A percentile compares a stretch with the other conserved stretches of the same genome.
phyloP scores from a whole-genome alignment of 2,329 filamentous ascomycete species.

The Cladosporium sp. region DNA sequence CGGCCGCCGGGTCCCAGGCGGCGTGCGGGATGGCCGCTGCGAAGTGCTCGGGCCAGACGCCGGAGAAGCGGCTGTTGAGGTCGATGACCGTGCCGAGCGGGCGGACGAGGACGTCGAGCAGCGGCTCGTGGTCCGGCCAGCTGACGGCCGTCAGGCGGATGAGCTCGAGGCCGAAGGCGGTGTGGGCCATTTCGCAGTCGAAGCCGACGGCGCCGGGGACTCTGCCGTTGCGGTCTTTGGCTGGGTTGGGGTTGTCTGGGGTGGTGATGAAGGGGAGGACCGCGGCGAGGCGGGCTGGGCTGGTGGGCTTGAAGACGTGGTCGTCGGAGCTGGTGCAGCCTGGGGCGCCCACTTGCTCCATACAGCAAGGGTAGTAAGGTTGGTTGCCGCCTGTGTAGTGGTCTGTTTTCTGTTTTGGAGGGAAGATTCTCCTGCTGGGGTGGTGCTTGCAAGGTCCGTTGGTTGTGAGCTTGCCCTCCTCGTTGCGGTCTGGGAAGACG shows the following conservation, averaged over 20 bases:
- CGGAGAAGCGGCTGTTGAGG: slow-evolving; percentile 87
- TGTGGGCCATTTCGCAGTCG: slow-evolving; percentile 98
- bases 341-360: slow-evolving; percentile 64
- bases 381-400: slow-evolving; percentile 49
- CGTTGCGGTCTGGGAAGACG: slow-evolving; percentile 78
- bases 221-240: slow-evolving; percentile 29
- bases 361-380: slow-evolving; percentile 71
- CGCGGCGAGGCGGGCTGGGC: slow-evolving; percentile 67
- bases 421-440: slow-evolving; percentile 62
- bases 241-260: slow-evolving; percentile 54
- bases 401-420: slow-evolving; percentile 50
- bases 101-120: slow-evolving; percentile 80
- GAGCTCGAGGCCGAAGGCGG: slow-evolving; percentile 78
- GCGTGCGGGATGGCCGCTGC: slow-evolving; percentile 57
- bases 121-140: slow-evolving; percentile 69
- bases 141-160: slow-evolving; percentile 81
- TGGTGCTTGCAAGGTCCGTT: slow-evolving; percentile 78
- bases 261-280: slow-evolving; percentile 76
- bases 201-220: slow-evolving; percentile 64
- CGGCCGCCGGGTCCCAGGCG: slow-evolving; percentile 13
- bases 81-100: slow-evolving; percentile 81
- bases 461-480: slow-evolving; percentile 68
- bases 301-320: slow-evolving; percentile 83
- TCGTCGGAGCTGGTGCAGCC: slow-evolving; percentile 67
- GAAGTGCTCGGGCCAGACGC: slow-evolving; percentile 73